Evolutionary conservation across 805 yeast species (phyloP), one percentile per base, ranked within the genome.

Genomic region (Nakazawaea populi): DNA sequence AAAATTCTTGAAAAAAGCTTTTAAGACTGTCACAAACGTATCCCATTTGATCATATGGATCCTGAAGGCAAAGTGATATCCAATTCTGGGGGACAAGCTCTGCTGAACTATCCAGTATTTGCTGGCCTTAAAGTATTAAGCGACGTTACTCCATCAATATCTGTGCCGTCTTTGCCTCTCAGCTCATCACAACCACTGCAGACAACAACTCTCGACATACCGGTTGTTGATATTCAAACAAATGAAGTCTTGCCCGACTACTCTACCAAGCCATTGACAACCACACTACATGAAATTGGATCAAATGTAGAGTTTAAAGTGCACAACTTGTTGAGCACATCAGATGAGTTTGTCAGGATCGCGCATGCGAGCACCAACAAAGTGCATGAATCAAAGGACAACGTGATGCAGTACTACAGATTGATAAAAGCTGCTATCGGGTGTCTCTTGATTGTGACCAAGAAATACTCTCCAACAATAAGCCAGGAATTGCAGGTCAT

Each of bases 371-470:
- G 10, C 8, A n/a, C 27, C 6, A 27, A 36, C 10, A 44, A 46
- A n/a, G 30, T 46, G 30, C 43, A 38, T 30, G 48, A 52, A 11
- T 53, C 63, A 0, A 54, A 56, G n/a, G 46, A 47, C 4, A 66
- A 67, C 0, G 29, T 58, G 3, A 41, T 56, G 14, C 54, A 54
- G 31, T 69, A 72, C 53, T 58, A 59, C 44, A 61, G 59, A 34
- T 53, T 67, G 53, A 62, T 74, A 35, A 69, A 65, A 49, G 52
- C 68, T 4, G 58, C 76, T 24, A 57, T 76, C 32, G 68, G 69
- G 36, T 61, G 73, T n/a, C 54, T 76, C 4, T 54, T 69, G 12
- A 58, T 69, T 14, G 53, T 74, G 0, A 29, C 68, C 3, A 58
- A 59, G 18, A 60, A 64, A 41, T 75, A 72, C 54, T 18, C 51